Conservation (phyloP, 2,329 filamentous ascomycete genomes). For the Trichoderma sp. region DNA sequence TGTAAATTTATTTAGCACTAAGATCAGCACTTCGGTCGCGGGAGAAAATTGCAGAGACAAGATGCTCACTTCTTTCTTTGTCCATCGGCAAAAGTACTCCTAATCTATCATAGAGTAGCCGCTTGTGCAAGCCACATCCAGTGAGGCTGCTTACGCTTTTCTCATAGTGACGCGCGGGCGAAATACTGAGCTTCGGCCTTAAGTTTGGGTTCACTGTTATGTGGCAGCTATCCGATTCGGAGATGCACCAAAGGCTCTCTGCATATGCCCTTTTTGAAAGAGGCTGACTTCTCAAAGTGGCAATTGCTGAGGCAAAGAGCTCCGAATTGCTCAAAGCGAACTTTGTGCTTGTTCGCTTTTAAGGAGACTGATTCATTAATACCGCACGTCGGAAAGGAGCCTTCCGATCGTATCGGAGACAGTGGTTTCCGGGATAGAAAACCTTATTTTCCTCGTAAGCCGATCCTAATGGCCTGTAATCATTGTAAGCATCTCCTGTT, state of each 20-base stretch:
- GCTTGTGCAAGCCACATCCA: conserved; percentile 1
- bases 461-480: not conserved
- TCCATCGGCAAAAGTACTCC: not conserved
- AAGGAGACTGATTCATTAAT: not conserved
- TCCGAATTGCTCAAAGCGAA: not conserved
- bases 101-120: too few relatives aligned
- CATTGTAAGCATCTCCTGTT: not conserved
- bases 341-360: too few relatives aligned
- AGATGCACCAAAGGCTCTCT: not conserved
- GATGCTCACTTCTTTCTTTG: not conserved
- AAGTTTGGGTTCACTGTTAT: not conserved
- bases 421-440: not conserved
- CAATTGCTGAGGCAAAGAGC: not conserved
- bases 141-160: conserved; percentile 12
- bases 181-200: not conserved
- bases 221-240: not conserved
- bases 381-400: not conserved
- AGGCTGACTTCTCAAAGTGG: not conserved
- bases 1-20: not conserved
- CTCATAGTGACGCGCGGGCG: conserved; percentile 6
- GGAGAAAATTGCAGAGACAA: not conserved
- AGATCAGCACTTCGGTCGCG: not conserved
- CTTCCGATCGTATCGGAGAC: not conserved
- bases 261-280: not conserved
- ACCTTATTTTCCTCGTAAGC: not conserved